Evolutionary conservation across 257 asterid species (phyloP).

Genomic region (Cynanchum wilfordii): DNA sequence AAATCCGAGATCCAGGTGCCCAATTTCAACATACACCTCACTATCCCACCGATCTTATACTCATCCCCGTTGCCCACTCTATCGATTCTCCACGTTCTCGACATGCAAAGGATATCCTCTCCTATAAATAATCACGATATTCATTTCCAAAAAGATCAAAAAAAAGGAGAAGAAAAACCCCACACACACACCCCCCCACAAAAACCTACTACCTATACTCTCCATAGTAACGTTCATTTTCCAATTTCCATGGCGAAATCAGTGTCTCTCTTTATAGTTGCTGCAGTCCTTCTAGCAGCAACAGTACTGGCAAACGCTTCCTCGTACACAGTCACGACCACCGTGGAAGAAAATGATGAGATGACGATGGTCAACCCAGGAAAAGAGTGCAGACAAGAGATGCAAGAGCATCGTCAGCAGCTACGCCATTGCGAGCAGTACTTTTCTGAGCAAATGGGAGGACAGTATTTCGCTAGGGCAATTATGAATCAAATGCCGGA

Average conservation of each 20-base stretch:
- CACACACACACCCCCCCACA: too few species aligned
- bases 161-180: too few species aligned
- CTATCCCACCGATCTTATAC: constrained; percentile 12
- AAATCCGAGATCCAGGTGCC: constrained; percentile 7
- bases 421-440: constrained; percentile 19
- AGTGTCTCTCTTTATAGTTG: neutral
- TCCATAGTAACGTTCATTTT: too few species aligned
- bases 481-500: constrained; percentile 10
- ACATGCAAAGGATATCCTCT: constrained; percentile 16
- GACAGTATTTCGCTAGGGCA: neutral
- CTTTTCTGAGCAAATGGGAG: neutral
- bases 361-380: too few species aligned
- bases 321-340: constrained; percentile 22
- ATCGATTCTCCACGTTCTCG: constrained; percentile 2
- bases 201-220: too few species aligned
- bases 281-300: constrained; percentile 22
- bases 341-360: constrained; percentile 1
- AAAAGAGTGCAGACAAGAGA: neutral
- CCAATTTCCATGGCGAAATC: constrained; percentile 24
- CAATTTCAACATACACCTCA: neutral
- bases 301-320: constrained; percentile 17
- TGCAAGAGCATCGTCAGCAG: neutral
- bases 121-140: too few species aligned
- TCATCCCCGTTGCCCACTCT: constrained; percentile 13
- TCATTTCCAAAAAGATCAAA: too few species aligned